phyloP scores from a whole-genome alignment of 2,329 filamentous ascomycete species.

The Fusarium pseudograminearum region DNA sequence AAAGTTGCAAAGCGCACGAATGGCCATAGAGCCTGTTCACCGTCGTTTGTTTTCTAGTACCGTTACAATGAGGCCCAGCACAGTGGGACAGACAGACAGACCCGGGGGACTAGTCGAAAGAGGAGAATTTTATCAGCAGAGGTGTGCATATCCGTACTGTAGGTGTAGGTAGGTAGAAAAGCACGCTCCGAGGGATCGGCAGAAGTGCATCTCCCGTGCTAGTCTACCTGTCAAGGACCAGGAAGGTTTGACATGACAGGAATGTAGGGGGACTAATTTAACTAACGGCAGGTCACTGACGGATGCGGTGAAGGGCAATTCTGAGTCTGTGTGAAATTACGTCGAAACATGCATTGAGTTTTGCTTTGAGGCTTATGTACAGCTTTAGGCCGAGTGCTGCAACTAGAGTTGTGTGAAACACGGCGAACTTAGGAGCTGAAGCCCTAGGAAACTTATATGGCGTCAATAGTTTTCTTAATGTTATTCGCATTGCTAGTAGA shows the following conservation, averaged over 20 bases:
- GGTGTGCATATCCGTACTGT: background rate
- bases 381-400: slow-evolving; percentile 1
- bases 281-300: background rate
- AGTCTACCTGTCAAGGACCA: slow-evolving; percentile 6
- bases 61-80: slow-evolving; percentile 4
- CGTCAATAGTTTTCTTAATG: background rate
- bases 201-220: slow-evolving; percentile 16
- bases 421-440: slow-evolving; percentile 1
- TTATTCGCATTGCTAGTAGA: background rate
- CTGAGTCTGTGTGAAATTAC: background rate
- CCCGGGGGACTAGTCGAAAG: background rate
- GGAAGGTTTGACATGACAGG: slow-evolving; percentile 9
- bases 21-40: background rate
- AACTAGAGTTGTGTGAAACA: slow-evolving; percentile 13
- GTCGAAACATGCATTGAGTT: slow-evolving; percentile 20
- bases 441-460: slow-evolving; percentile 7
- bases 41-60: background rate
- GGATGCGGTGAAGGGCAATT: background rate
- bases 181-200: slow-evolving; percentile 21
- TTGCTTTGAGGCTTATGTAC: slow-evolving; percentile 12
- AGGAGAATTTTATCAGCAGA: background rate
- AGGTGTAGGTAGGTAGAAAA: background rate
- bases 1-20: background rate
- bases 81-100: background rate
- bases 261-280: slow-evolving; percentile 7